phyloP scores from a whole-genome alignment of 441 rosid species.

The Adansonia gregorii region DNA sequence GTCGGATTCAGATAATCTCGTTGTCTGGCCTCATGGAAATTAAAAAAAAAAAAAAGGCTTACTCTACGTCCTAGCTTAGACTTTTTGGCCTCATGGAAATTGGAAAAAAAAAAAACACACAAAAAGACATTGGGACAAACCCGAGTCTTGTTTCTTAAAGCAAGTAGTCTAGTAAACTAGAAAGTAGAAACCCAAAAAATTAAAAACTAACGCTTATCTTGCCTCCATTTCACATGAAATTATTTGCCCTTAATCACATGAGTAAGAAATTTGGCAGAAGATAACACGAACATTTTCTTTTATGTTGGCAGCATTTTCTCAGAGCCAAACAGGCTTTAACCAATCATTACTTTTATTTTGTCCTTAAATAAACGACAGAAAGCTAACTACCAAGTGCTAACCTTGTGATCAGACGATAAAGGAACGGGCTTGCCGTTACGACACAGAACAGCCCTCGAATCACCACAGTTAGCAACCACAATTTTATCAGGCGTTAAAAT shows the following conservation, averaged over 20 bases:
- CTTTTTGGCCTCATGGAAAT: background rate
- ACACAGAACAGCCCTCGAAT: slow-evolving; percentile 64
- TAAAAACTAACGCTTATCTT: background rate
- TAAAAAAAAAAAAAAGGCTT: background rate
- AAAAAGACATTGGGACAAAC: background rate
- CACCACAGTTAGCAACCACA: slow-evolving; percentile 68
- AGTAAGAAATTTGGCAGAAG: background rate
- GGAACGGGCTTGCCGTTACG: slow-evolving; percentile 56
- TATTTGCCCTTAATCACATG: background rate
- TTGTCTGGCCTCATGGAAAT: background rate
- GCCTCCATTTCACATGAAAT: background rate
- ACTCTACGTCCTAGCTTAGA: background rate
- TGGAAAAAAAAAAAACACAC: background rate
- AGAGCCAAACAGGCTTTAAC: background rate
- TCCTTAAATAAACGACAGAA: background rate
- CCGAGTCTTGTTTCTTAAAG: background rate
- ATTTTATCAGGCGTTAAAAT: slow-evolving; percentile 55
- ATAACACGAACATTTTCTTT: background rate
- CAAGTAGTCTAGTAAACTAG: background rate
- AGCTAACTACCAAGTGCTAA: slow-evolving; percentile 18
- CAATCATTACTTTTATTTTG: background rate
- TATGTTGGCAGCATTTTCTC: background rate
- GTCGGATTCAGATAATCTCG: background rate
- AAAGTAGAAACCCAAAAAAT: background rate
- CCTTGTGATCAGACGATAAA: slow-evolving; percentile 66